A percentile compares a stretch with the other conserved stretches of the same genome.
phyloP scores from a whole-genome alignment of 2,329 filamentous ascomycete species.

The Orbilia quercus region DNA sequence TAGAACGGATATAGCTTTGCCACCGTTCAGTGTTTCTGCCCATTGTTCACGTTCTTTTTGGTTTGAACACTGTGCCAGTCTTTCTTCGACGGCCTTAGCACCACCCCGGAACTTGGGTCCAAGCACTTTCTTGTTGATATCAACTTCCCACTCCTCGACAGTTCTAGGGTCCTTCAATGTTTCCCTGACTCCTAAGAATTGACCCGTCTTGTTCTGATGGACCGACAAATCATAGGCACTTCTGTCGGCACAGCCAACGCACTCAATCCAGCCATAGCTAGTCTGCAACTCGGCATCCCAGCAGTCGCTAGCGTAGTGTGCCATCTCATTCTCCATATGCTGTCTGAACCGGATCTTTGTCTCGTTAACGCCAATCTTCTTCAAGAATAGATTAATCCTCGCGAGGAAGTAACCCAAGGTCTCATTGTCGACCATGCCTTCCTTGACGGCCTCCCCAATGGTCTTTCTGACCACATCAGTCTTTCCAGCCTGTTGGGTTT shows the following conservation, averaged over 20 bases:
- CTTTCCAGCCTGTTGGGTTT: conserved; percentile 87
- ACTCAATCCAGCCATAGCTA: conserved; percentile 97
- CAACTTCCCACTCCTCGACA: conserved; percentile 87
- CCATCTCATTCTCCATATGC: conserved; percentile 91
- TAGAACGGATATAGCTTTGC: conserved; percentile 80
- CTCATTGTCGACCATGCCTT: conserved; percentile 91
- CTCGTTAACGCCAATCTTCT: conserved; percentile 86
- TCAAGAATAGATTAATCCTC: conserved; percentile 88
- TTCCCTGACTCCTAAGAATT: conserved; percentile 85
- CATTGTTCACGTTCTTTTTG: conserved; percentile 86
- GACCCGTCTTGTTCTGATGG: conserved; percentile 91
- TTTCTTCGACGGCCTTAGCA: conserved; percentile 83
- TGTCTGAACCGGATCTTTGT: conserved; percentile 94
- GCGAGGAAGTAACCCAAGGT: conserved; percentile 97
- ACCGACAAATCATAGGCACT: conserved; percentile 94
- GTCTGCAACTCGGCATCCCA: conserved; percentile 96
- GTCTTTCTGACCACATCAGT: conserved; percentile 78
- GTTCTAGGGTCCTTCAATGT: conserved; percentile 79
- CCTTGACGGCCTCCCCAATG: conserved; percentile 86
- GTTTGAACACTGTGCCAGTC: conserved; percentile 74
- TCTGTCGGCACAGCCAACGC: conserved; percentile 94
- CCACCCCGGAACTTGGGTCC: conserved; percentile 96
- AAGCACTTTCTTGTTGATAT: conserved; percentile 94
- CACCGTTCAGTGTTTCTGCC: conserved; percentile 76
- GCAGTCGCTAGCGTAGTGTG: conserved; percentile 96